Conservation (phyloP, 2,329 filamentous ascomycete genomes). For the Lojkania enalia region DNA sequence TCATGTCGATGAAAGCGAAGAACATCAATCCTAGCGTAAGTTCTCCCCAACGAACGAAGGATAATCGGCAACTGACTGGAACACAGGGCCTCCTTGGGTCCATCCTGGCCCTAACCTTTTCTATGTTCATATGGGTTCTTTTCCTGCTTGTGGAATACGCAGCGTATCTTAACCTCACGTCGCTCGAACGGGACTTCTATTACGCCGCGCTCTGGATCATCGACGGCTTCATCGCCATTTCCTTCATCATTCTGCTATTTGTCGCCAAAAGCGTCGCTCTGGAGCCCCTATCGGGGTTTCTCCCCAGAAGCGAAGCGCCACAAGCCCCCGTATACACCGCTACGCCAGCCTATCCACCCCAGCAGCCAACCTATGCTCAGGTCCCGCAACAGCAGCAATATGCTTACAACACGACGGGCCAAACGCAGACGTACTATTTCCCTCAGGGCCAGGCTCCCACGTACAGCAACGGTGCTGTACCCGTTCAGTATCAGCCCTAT, state of each 20-base stretch:
- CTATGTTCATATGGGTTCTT: conserved; percentile 24
- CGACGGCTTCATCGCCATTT: conserved; percentile 20
- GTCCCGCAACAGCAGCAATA: conserved; percentile 15
- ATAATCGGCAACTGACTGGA: conserved; percentile 1
- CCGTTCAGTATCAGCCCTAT: no score
- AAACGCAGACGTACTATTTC: conserved; percentile 15
- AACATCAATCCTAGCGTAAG: conserved; percentile 23
- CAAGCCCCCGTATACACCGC: neutral
- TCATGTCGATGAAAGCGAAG: conserved; percentile 21
- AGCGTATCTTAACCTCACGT: neutral
- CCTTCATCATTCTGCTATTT: conserved; percentile 24
- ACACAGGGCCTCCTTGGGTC: conserved; percentile 23
- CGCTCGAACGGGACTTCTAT: neutral
- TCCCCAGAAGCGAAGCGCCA: neutral
- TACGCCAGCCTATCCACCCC: neutral
- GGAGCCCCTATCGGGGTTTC: neutral
- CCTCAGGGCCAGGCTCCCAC: no score
- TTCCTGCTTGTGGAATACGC: conserved; percentile 16
- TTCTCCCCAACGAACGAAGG: neutral
- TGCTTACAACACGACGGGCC: conserved; percentile 6
- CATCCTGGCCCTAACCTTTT: conserved; percentile 18
- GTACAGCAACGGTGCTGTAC: no score
- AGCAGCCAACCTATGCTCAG: neutral
- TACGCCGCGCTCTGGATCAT: conserved; percentile 18
- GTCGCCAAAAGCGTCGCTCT: conserved; percentile 24